A percentile compares a stretch with the other conserved stretches of the same genome.
Conservation (phyloP, 1,284 basidiomycete species). For the Entoloma clypeatum region DNA sequence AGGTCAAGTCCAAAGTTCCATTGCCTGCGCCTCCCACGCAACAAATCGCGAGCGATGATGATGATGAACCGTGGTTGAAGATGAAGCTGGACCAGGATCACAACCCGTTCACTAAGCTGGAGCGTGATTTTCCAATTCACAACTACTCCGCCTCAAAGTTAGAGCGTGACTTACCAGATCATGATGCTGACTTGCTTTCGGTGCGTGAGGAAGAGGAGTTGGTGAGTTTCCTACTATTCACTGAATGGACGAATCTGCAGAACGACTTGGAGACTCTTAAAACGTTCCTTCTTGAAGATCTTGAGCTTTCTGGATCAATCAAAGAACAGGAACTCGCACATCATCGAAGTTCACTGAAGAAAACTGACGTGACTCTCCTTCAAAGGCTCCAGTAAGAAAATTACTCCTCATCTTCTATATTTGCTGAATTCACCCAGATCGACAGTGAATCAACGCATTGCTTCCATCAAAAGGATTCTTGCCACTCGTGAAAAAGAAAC, state of each 20-base stretch:
- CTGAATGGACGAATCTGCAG: constrained; percentile 1
- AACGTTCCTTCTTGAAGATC: constrained; percentile 14
- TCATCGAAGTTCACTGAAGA: constrained; percentile 14
- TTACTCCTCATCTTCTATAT: neutral
- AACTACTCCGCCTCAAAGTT: neutral
- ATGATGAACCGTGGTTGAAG: constrained; percentile 23
- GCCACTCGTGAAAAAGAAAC: constrained; percentile 18
- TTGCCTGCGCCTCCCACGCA: constrained; percentile 4
- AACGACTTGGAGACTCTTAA: constrained; percentile 14
- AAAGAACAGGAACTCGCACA: constrained; percentile 17
- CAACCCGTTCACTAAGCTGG: constrained; percentile 23
- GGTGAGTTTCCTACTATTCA: neutral
- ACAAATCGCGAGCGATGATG: constrained; percentile 11
- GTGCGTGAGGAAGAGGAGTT: constrained; percentile 6
- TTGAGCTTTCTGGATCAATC: constrained; percentile 12
- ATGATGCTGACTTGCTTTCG: constrained; percentile 15
- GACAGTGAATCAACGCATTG: constrained; percentile 22
- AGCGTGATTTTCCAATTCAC: constrained; percentile 22
- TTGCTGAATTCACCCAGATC: constrained; percentile 10
- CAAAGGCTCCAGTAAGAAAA: constrained; percentile 15
- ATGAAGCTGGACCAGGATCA: constrained; percentile 19
- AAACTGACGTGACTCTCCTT: constrained; percentile 14
- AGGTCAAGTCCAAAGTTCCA: constrained; percentile 14
- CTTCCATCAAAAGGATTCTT: constrained; percentile 24
- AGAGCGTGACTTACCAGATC: constrained; percentile 2